phyloP scores from a whole-genome alignment of 2,329 filamentous ascomycete genomes.

The Fusarium buharicum region DNA sequence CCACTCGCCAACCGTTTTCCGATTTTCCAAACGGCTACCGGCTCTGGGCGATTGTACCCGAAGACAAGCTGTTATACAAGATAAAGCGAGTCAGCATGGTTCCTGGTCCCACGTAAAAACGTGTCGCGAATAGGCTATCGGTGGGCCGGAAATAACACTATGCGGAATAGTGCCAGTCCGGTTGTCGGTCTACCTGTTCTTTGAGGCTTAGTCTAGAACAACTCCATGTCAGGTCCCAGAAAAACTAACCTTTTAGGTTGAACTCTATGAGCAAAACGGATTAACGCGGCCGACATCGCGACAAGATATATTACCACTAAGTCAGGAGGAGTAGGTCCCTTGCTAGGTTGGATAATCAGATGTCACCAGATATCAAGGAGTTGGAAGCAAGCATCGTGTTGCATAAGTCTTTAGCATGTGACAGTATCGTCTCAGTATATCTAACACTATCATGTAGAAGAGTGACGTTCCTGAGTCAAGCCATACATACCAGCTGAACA shows the following conservation, averaged over 20 bases:
- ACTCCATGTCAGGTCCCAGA: background rate
- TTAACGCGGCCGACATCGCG: no score
- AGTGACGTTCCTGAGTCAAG: background rate
- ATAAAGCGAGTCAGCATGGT: background rate
- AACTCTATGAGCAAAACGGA: slow-evolving; percentile 6
- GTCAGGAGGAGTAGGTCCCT: no score
- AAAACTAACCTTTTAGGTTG: slow-evolving; percentile 2
- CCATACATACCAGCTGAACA: background rate
- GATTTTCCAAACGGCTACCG: slow-evolving; percentile 1
- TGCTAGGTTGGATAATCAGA: no score
- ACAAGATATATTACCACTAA: background rate
- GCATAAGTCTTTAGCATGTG: no score
- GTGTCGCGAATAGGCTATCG: background rate
- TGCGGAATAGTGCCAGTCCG: background rate
- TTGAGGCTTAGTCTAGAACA: slow-evolving; percentile 5
- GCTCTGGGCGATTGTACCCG: background rate
- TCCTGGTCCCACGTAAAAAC: background rate
- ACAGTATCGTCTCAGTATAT: no score
- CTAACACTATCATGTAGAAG: background rate
- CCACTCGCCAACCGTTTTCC: background rate
- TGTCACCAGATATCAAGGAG: background rate
- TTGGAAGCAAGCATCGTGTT: no score
- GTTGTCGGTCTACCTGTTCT: background rate
- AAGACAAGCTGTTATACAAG: background rate
- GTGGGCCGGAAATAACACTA: background rate